Conservation (phyloP, 2,329 filamentous ascomycete genomes). For the Neurospora sp. region DNA sequence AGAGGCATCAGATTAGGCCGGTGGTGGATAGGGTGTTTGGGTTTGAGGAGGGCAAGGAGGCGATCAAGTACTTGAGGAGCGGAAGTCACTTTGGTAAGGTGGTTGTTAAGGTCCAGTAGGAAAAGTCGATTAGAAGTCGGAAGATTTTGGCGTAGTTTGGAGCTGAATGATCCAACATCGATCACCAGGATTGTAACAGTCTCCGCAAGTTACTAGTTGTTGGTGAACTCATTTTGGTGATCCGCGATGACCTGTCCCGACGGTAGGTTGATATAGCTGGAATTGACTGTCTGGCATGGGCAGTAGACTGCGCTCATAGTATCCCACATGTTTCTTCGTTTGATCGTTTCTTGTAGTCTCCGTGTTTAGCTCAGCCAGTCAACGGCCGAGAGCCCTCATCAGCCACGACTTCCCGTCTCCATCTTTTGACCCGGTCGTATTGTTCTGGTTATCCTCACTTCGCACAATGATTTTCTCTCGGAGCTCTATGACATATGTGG, state of each 20-base stretch:
- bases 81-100: conserved; percentile 47
- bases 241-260: background rate
- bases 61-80: conserved; percentile 38
- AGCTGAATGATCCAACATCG: no score
- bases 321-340: background rate
- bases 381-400: background rate
- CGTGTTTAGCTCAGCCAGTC: background rate
- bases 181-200: background rate
- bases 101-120: conserved; percentile 26
- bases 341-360: background rate
- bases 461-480: background rate
- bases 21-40: conserved; percentile 33
- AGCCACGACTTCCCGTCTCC: background rate
- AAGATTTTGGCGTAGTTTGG: no score
- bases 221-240: no score
- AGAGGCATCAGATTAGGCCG: conserved; percentile 27
- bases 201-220: background rate
- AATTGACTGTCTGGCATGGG: background rate
- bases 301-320: background rate
- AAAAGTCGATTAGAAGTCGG: background rate
- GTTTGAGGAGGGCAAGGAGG: conserved; percentile 31
- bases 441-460: background rate
- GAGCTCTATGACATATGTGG: background rate
- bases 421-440: background rate
- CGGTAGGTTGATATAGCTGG: background rate